Conservation (phyloP, 75 land plant species). For the Cryptomeria japonica region DNA sequence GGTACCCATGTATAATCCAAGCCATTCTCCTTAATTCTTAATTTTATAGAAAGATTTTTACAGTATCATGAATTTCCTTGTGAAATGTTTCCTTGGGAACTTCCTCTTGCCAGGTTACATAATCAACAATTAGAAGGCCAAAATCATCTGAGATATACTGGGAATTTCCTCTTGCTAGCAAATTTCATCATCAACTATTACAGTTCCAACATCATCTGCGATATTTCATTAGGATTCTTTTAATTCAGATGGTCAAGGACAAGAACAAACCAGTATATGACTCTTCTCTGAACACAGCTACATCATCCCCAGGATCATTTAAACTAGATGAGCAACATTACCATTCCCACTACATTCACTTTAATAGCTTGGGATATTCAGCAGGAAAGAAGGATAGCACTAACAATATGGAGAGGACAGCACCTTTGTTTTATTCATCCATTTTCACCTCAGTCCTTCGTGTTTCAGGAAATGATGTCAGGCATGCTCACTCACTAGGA, state of each 20-base stretch:
- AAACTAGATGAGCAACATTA: background rate
- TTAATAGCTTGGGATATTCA: too few species aligned
- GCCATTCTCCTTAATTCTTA: background rate
- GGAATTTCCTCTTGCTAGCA: background rate
- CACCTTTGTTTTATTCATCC: background rate
- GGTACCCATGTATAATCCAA: background rate
- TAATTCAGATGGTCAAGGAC: background rate
- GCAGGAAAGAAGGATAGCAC: background rate
- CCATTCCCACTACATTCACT: too few species aligned
- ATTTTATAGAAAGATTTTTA: background rate
- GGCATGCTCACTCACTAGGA: background rate
- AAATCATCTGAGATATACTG: background rate
- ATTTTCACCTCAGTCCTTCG: background rate
- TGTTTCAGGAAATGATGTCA: background rate
- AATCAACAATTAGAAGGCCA: background rate
- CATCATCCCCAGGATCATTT: background rate
- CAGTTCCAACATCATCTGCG: background rate
- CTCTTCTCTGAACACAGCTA: background rate
- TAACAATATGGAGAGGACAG: background rate
- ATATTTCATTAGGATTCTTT: background rate
- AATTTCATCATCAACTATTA: background rate
- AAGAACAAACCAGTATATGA: background rate
- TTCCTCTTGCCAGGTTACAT: background rate
- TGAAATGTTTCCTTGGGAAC: too few species aligned
- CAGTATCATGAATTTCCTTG: background rate